Evolutionary conservation across 2,329 filamentous ascomycete species (phyloP), one percentile per base, ranked within the genome.

Genomic region (Ophiostoma populinum): DNA sequence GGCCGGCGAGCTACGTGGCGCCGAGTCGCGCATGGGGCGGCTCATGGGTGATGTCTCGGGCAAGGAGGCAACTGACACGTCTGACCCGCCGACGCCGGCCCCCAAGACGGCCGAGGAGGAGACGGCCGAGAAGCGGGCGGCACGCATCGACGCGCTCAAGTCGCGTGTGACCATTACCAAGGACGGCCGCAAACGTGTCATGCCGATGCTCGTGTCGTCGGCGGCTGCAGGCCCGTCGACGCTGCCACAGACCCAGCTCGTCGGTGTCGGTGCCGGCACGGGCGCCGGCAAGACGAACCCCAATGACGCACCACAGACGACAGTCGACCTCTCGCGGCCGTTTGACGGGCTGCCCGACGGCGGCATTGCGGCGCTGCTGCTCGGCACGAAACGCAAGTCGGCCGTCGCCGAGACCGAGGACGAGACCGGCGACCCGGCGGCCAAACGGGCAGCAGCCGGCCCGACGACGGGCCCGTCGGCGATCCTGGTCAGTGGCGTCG

Each of bases 1-100:
- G 51, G 85, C 79, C 28, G 87, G 80, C 16, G 90, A 98, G 52
- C 68, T 87, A 21, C 81, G 78, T 43, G 86, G 80, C 5, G 86
- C 87, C 0, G 82, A 98, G 56, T 90, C 85, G 2, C 73, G 87
- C 44, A 98, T 98, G 90, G 90, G 90, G 10, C 87, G 87, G n/a
- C 58, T 98, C 24, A 98, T 98, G 90, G 87, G 87, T 6, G 86
- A 93, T n/a, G n/a, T n/a, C 46, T 47, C 8, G 48, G 51, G 6
- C 35, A 24, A 39, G 48, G 3, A 51, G 9, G 17, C 17, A 20
- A 26, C 22, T 16, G 28, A 29, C 34, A 26, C 32, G 15, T n/a
- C n/a, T n/a, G 15, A 10, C 19, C 17, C 18, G 4, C 27, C 30
- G 7, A n/a, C 35, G 12, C 27, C 38, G 3, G 24, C 35, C 6